A percentile compares a stretch with the other conserved stretches of the same genome.
These are phyloP conservation scores for Fraxinus quadrangulata DNA, from an alignment of 257 asterid genomes.

Conservation along the genomic window DNA sequence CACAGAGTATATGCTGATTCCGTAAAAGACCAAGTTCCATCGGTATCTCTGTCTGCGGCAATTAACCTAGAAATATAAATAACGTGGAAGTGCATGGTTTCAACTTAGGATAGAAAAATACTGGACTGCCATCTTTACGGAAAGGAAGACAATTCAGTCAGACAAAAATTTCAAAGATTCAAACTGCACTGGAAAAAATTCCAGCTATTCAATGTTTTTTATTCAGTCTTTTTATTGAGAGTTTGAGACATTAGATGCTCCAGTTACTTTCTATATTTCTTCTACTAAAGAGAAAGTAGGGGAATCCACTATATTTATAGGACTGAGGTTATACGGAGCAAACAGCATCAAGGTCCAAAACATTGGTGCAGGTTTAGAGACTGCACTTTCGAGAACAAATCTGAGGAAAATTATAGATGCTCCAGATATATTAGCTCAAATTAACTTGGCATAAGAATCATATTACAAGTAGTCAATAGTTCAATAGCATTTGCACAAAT, in stretches of 20 bases:
- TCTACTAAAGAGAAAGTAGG: neutral
- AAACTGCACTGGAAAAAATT: neutral
- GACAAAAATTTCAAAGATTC: neutral
- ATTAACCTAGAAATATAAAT: neutral
- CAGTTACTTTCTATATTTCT: neutral
- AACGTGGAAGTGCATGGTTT: neutral
- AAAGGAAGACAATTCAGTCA: neutral
- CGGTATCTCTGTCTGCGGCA: neutral
- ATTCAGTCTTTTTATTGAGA: no score
- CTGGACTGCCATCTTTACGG: neutral
- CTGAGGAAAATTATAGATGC: neutral
- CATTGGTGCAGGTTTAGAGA: neutral
- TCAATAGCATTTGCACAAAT: neutral
- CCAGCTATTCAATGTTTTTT: neutral
- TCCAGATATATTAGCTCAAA: slow-evolving; percentile 11
- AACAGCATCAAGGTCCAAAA: neutral
- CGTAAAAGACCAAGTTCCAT: neutral
- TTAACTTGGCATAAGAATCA: neutral
- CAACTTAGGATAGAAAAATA: neutral
- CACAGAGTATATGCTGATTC: neutral
- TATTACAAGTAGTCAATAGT: neutral
- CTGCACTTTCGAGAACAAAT: slow-evolving; percentile 8
- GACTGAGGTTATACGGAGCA: neutral
- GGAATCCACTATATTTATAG: neutral
- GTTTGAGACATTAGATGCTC: neutral